Evolutionary conservation across 1,284 basidiomycete species (phyloP).

Genomic region (Cutaneotrichosporon dermatis): DNA sequence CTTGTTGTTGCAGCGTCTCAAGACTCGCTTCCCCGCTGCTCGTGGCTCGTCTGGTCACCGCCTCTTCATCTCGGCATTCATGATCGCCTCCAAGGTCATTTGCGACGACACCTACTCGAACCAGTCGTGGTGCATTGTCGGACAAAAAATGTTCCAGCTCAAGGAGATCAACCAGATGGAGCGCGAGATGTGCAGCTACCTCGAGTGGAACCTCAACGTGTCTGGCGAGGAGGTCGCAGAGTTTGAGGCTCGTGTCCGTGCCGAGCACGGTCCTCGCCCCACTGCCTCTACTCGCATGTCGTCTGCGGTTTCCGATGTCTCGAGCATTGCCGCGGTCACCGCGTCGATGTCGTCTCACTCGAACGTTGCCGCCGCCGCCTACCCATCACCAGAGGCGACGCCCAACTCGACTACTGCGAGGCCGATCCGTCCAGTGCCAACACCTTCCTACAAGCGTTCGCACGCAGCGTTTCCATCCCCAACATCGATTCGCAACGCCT

Average conservation of each 20-base stretch:
- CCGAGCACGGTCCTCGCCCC: constrained; percentile 35
- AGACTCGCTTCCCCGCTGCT: constrained; percentile 85
- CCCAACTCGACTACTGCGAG: constrained; percentile 34
- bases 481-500: constrained; percentile 16
- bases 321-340: constrained; percentile 6
- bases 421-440: constrained; percentile 36
- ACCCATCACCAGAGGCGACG: constrained; percentile 46
- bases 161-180: constrained; percentile 96
- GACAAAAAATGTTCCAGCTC: constrained; percentile 82
- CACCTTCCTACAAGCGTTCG: constrained; percentile 17
- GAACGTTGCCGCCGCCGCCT: constrained; percentile 18
- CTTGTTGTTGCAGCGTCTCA: constrained; percentile 78
- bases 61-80: constrained; percentile 85
- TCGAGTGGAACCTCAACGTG: constrained; percentile 75
- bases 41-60: constrained; percentile 85
- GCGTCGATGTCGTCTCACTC: constrained; percentile 2
- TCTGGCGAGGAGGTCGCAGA: constrained; percentile 38
- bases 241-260: constrained; percentile 39
- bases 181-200: constrained; percentile 84
- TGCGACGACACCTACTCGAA: constrained; percentile 96
- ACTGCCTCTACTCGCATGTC: constrained; percentile 22
- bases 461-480: constrained; percentile 16
- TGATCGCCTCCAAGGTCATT: constrained; percentile 68
- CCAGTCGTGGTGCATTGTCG: constrained; percentile 91
- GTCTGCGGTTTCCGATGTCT: constrained; percentile 15